These are phyloP conservation scores for Ustilago hordei DNA, from an alignment of 1,284 basidiomycete genomes.

Conservation along the genomic window DNA sequence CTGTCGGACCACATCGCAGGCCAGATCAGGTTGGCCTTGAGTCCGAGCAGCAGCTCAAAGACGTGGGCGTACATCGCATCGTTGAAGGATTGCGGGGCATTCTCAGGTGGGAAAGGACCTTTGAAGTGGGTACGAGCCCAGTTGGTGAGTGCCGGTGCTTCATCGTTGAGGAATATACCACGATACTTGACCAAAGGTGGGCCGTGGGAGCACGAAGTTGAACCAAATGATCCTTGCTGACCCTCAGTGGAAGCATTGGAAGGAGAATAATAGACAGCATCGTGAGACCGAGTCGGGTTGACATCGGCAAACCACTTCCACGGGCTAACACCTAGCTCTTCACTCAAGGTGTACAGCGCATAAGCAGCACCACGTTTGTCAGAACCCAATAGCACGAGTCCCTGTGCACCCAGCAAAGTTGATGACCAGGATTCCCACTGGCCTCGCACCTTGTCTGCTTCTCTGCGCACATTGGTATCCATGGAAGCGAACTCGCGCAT, in stretches of 20 bases:
- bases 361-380: conserved; percentile 31
- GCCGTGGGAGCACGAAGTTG: conserved; percentile 75
- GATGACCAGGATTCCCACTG: conserved; percentile 34
- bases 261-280: conserved; percentile 26
- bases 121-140: conserved; percentile 77
- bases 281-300: conserved; percentile 15
- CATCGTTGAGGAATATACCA: conserved; percentile 77
- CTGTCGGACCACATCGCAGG: conserved; percentile 72
- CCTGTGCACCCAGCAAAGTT: not conserved
- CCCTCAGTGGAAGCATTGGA: not conserved
- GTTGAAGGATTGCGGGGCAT: conserved; percentile 74
- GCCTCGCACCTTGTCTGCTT: conserved; percentile 10
- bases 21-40: conserved; percentile 81
- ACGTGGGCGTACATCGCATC: conserved; percentile 76
- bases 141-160: conserved; percentile 75
- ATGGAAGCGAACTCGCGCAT: conserved; percentile 17
- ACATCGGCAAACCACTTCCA: conserved; percentile 48
- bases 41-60: conserved; percentile 76
- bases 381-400: conserved; percentile 27
- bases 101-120: conserved; percentile 74
- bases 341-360: conserved; percentile 33
- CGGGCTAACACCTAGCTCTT: conserved; percentile 32
- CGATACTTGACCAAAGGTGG: conserved; percentile 79
- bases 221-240: conserved; percentile 5
- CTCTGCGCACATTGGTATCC: conserved; percentile 2